phyloP scores from a whole-genome alignment of 1,139 yeast species.

The Taphrina deformans region DNA sequence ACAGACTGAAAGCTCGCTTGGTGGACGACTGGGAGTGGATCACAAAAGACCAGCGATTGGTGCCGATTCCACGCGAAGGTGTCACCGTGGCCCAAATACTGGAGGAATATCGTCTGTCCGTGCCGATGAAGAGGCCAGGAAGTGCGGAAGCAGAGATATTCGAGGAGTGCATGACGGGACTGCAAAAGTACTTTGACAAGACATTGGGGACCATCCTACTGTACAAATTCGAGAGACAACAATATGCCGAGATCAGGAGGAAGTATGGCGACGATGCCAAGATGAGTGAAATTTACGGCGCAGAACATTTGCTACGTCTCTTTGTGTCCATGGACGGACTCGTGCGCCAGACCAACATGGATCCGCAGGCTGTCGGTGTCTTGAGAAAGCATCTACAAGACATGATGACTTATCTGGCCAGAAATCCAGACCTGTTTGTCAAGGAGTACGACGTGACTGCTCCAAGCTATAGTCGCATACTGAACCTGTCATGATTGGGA shows the following conservation, averaged over 20 bases:
- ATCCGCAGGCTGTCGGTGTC: constrained; percentile 64
- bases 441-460: constrained; percentile 22
- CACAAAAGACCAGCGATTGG: constrained; percentile 64
- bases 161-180: constrained; percentile 67
- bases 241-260: constrained; percentile 60
- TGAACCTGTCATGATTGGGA: constrained; percentile 2
- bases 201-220: constrained; percentile 69
- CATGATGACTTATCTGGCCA: constrained; percentile 49
- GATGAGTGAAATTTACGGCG: constrained; percentile 63
- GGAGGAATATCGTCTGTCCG: constrained; percentile 38
- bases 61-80: constrained; percentile 39
- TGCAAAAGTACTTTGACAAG: constrained; percentile 74
- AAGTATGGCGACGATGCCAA: constrained; percentile 47
- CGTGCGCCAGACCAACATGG: constrained; percentile 77
- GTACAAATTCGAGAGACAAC: constrained; percentile 82
- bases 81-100: constrained; percentile 41
- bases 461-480: constrained; percentile 20
- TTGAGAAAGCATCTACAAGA: constrained; percentile 58
- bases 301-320: constrained; percentile 42
- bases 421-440: constrained; percentile 7
- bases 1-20: constrained; percentile 63
- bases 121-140: constrained; percentile 37
- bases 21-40: constrained; percentile 93
- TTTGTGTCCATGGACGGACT: constrained; percentile 71
- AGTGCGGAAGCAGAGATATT: constrained; percentile 58